These are phyloP conservation scores for Citrus reticulata DNA, from an alignment of 345 rosid genomes.

Conservation along the genomic window DNA sequence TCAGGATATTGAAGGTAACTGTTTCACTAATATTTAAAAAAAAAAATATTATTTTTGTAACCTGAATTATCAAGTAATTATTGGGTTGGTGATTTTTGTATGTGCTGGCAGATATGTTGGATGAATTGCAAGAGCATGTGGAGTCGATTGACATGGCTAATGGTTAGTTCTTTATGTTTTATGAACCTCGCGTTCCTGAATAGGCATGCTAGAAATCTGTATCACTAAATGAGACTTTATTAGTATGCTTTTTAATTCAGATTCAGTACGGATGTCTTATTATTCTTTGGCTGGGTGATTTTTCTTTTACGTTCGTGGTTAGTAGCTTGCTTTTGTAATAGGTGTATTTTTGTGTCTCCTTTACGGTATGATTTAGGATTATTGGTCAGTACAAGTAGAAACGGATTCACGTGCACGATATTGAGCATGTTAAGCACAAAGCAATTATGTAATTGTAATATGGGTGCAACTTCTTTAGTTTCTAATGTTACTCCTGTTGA, in stretches of 20 bases:
- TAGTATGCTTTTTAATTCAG: background rate
- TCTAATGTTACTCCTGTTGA: background rate
- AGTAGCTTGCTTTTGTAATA: background rate
- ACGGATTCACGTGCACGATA: background rate
- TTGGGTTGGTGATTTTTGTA: background rate
- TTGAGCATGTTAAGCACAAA: background rate
- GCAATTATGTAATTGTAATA: background rate
- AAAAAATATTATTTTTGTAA: background rate
- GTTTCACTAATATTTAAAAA: too few species aligned
- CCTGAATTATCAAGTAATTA: background rate
- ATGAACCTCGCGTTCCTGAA: background rate
- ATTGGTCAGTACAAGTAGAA: background rate
- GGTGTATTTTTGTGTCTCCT: background rate
- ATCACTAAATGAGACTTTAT: background rate
- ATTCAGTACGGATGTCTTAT: background rate
- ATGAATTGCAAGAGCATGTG: slow-evolving; percentile 68
- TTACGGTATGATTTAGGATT: background rate
- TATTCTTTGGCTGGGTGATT: background rate
- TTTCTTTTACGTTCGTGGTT: background rate
- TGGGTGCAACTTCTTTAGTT: background rate
- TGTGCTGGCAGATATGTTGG: slow-evolving; percentile 52
- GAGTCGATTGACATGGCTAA: slow-evolving; percentile 61
- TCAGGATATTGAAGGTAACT: slow-evolving; percentile 66
- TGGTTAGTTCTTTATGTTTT: slow-evolving; percentile 23
- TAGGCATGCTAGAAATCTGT: background rate